Conservation (phyloP, 2,329 filamentous ascomycete species). For the Ilyonectria mors-panacis region DNA sequence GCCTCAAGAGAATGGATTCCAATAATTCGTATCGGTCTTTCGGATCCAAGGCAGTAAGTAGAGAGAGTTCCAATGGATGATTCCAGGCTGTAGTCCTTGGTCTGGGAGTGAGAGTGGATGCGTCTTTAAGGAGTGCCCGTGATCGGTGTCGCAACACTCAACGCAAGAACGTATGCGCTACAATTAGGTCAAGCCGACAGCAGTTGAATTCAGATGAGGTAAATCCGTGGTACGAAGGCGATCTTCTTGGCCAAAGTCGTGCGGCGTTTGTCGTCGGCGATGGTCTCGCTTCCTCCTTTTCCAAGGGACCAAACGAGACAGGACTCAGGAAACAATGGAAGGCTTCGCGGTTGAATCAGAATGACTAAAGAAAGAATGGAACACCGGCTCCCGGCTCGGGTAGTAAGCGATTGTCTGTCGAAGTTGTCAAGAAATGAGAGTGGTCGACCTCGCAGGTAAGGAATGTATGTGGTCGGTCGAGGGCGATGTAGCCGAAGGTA, state of each 20-base stretch:
- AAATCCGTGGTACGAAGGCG: slow-evolving; percentile 29
- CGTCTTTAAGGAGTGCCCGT: slow-evolving; percentile 33
- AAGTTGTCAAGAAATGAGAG: slow-evolving; percentile 28
- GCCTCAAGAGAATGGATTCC: slow-evolving; percentile 29
- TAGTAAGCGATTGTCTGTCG: slow-evolving; percentile 7
- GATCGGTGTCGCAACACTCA: slow-evolving; percentile 25
- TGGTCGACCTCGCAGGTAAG: slow-evolving; percentile 38
- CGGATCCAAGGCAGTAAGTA: slow-evolving; percentile 19
- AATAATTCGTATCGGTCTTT: slow-evolving; percentile 20
- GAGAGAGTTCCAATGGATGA: background rate
- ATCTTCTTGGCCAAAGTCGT: slow-evolving; percentile 27
- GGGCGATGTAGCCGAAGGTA: slow-evolving; percentile 27
- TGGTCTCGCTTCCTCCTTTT: slow-evolving; percentile 25
- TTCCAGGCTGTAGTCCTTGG: background rate
- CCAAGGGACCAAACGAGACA: slow-evolving; percentile 14
- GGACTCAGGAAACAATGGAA: background rate
- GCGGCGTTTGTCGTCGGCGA: slow-evolving; percentile 29
- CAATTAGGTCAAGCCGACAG: slow-evolving; percentile 20
- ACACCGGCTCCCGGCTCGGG: background rate
- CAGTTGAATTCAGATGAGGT: slow-evolving; percentile 18
- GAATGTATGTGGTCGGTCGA: slow-evolving; percentile 42
- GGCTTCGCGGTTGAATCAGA: slow-evolving; percentile 8
- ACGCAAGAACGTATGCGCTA: slow-evolving; percentile 33
- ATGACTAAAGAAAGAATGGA: slow-evolving; percentile 20
- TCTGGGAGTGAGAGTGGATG: slow-evolving; percentile 21